Evolutionary conservation across 495 filamentous ascomycete species (phyloP).

Genomic region (Haplographium delicatum): DNA sequence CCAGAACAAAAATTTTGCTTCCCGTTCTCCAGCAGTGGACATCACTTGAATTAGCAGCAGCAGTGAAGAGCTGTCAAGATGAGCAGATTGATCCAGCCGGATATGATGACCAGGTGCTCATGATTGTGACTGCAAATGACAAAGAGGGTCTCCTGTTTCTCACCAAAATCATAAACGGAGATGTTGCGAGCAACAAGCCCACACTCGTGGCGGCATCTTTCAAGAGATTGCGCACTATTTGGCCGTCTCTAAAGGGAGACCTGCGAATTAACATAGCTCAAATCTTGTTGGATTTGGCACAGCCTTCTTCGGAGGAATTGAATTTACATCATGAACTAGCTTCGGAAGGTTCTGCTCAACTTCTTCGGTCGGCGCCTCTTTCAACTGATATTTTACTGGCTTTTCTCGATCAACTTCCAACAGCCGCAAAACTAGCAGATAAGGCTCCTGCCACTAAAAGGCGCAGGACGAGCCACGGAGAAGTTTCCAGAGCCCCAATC

Average conservation of each 20-base stretch:
- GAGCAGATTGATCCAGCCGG: constrained; percentile 58
- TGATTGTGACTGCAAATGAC: constrained; percentile 61
- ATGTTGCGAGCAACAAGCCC: constrained; percentile 36
- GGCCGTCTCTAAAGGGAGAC: constrained; percentile 64
- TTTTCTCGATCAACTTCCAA: constrained; percentile 65
- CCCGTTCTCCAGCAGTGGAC: constrained; percentile 66
- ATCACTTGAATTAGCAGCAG: constrained; percentile 36
- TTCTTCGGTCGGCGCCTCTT: constrained; percentile 62
- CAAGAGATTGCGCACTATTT: constrained; percentile 59
- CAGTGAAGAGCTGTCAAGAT: constrained; percentile 28
- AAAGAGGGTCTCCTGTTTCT: constrained; percentile 60
- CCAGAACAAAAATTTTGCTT: constrained; percentile 63
- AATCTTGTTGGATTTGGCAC: constrained; percentile 41
- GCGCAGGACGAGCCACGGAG: constrained; percentile 65
- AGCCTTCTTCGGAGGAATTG: background rate
- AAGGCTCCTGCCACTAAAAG: constrained; percentile 65
- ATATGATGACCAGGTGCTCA: constrained; percentile 54
- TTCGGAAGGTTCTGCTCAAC: constrained; percentile 53
- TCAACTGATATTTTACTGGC: constrained; percentile 62
- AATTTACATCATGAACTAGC: constrained; percentile 23
- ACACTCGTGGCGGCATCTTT: constrained; percentile 57
- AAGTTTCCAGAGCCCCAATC: constrained; percentile 36
- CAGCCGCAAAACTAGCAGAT: constrained; percentile 56
- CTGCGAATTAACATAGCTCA: constrained; percentile 52
- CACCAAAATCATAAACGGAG: constrained; percentile 44